These are phyloP conservation scores for Acanthamoeba royreba DNA, from an alignment of 208 protist genomes.

Conservation along the genomic window DNA sequence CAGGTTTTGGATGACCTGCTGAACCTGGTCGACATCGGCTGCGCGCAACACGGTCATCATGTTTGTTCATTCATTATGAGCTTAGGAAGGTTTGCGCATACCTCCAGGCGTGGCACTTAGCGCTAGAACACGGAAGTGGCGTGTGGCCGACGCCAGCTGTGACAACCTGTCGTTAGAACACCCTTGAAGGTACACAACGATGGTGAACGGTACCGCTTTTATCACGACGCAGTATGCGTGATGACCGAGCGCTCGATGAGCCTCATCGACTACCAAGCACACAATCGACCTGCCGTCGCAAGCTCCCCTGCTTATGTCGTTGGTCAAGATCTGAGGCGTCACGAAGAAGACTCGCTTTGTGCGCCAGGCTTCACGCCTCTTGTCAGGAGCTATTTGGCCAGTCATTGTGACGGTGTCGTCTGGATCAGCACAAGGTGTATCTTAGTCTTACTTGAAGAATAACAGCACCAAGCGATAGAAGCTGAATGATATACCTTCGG, in stretches of 20 bases:
- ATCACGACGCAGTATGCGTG: constrained; percentile 72
- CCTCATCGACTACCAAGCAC: constrained; percentile 82
- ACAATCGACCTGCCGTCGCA: constrained; percentile 58
- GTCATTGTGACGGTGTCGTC: constrained; percentile 46
- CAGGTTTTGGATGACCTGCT: constrained; percentile 75
- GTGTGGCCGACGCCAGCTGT: not conserved
- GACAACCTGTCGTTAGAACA: not conserved
- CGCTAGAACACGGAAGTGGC: constrained; percentile 76
- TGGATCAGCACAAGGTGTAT: not conserved
- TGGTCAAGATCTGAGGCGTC: constrained; percentile 73
- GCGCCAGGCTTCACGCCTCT: constrained; percentile 56
- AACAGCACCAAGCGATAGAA: not conserved
- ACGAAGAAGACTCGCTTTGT: constrained; percentile 82
- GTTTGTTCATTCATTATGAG: not conserved
- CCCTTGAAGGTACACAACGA: not conserved
- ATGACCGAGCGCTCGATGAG: constrained; percentile 77
- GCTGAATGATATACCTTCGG: constrained; percentile 17
- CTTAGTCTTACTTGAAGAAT: not conserved
- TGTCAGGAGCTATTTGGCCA: not conserved
- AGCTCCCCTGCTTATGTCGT: constrained; percentile 66
- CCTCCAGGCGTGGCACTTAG: constrained; percentile 80
- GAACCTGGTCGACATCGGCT: constrained; percentile 47
- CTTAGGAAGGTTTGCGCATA: not conserved
- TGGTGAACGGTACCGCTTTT: not conserved
- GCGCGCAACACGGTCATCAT: not conserved